These are phyloP conservation scores for Aotearoamyces nothofagi DNA, from an alignment of 2,329 filamentous ascomycete genomes.

Conservation along the genomic window DNA sequence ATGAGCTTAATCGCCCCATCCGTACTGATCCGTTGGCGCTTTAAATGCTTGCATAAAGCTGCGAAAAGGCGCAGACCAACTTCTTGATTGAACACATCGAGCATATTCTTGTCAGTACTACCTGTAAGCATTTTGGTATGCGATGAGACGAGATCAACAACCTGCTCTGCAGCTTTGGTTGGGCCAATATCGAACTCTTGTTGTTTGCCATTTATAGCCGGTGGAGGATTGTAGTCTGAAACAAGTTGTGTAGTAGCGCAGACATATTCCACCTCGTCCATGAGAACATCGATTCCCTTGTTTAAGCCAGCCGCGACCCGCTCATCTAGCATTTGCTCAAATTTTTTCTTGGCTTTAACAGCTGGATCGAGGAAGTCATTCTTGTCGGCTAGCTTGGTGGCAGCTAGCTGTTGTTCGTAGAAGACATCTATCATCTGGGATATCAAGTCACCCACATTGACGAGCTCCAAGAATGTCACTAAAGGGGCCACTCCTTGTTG, in stretches of 20 bases:
- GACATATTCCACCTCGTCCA: conserved; percentile 95
- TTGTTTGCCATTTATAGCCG: conserved; percentile 21
- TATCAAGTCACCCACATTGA: conserved; percentile 95
- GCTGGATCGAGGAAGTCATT: conserved; percentile 92
- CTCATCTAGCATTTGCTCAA: conserved; percentile 97
- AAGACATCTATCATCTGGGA: conserved; percentile 99
- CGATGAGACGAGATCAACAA: conserved; percentile 72
- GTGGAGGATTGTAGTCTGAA: conserved; percentile 74
- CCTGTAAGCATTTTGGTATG: conserved; percentile 90
- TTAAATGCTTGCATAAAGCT: conserved; percentile 90
- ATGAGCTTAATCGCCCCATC: conserved; percentile 86
- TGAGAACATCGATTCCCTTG: conserved; percentile 94
- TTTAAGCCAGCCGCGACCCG: conserved; percentile 90
- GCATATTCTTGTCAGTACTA: conserved; percentile 93
- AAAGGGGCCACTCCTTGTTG: conserved; percentile 68
- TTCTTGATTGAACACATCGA: conserved; percentile 97
- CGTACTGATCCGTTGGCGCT: conserved; percentile 83
- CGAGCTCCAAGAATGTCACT: conserved; percentile 89
- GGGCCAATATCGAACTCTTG: conserved; percentile 47
- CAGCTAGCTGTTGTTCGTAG: conserved; percentile 85
- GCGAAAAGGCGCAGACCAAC: conserved; percentile 87
- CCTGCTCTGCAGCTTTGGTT: conserved; percentile 60
- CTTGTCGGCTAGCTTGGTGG: conserved; percentile 68
- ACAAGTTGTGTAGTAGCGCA: conserved; percentile 76
- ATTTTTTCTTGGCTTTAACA: conserved; percentile 91